phyloP scores from a whole-genome alignment of 1,284 basidiomycete genomes.

The Inonotus obliquus region DNA sequence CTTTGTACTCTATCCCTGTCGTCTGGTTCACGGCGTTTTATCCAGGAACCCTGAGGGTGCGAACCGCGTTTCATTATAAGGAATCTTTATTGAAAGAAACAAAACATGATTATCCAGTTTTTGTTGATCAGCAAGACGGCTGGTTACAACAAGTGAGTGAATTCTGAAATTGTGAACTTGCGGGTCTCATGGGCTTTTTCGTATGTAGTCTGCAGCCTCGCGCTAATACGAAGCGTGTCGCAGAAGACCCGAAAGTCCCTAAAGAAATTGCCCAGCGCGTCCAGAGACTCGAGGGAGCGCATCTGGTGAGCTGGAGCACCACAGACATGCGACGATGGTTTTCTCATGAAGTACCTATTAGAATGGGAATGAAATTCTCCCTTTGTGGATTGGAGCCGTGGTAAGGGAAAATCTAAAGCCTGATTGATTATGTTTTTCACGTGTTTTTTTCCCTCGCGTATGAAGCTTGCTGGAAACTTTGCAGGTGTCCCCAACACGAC shows the following conservation, averaged over 20 bases:
- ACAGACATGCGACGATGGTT: neutral
- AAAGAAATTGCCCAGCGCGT: slow-evolving; percentile 13
- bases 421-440: neutral
- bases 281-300: slow-evolving; percentile 20
- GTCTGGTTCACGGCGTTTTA: slow-evolving; percentile 21
- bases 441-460: neutral
- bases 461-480: slow-evolving; percentile 21
- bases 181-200: neutral
- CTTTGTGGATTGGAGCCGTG: slow-evolving; percentile 23
- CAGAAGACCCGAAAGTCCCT: slow-evolving; percentile 15
- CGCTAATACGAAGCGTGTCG: slow-evolving; percentile 15
- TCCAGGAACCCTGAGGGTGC: slow-evolving; percentile 20
- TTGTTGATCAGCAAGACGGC: slow-evolving; percentile 19
- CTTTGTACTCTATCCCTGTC: slow-evolving; percentile 22
- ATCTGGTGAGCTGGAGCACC: slow-evolving; percentile 9
- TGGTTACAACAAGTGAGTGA: slow-evolving; percentile 21
- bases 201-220: slow-evolving; percentile 18
- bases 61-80: too few species aligned
- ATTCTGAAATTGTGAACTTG: neutral
- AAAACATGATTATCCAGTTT: slow-evolving; percentile 6
- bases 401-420: slow-evolving; percentile 10
- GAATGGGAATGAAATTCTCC: slow-evolving; percentile 24
- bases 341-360: neutral
- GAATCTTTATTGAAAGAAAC: neutral
- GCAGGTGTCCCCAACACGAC: slow-evolving; percentile 21